Evolutionary conservation across 768 basidiomycete genomes (phyloP).

Genomic region (Leccinum subtestaceum): DNA sequence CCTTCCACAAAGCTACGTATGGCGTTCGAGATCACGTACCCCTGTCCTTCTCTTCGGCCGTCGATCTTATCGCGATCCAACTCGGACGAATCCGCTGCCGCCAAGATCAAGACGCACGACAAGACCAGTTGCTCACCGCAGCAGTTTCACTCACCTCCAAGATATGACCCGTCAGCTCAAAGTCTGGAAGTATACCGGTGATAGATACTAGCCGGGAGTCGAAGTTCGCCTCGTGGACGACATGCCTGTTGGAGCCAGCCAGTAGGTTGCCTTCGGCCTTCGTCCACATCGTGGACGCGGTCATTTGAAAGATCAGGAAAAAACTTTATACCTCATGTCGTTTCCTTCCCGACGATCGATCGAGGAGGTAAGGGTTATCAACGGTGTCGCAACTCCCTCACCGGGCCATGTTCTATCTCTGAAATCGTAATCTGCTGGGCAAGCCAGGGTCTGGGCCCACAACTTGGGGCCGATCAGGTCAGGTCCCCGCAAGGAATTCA

Average conservation of each 20-base stretch:
- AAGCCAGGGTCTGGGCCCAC: neutral
- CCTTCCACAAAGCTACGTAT: neutral
- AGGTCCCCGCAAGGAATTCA: neutral
- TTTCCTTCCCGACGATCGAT: conserved; percentile 6
- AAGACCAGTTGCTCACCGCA: neutral
- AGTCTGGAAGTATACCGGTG: neutral
- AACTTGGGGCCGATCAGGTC: neutral
- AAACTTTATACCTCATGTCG: conserved; percentile 12
- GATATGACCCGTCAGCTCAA: neutral
- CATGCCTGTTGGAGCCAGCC: conserved; percentile 9
- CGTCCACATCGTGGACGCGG: conserved; percentile 1
- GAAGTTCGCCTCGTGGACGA: conserved; percentile 10
- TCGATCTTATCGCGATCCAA: conserved; percentile 10
- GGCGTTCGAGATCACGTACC: neutral
- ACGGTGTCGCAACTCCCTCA: neutral
- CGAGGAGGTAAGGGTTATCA: conserved; percentile 1
- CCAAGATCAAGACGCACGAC: neutral
- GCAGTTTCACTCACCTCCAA: neutral
- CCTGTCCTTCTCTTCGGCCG: neutral
- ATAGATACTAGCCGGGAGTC: neutral
- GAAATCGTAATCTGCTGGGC: neutral
- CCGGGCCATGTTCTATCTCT: neutral
- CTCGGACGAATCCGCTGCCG: neutral
- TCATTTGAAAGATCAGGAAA: neutral
- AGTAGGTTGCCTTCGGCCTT: neutral